A percentile compares a stretch with the other conserved stretches of the same genome.
These are phyloP conservation scores for Phytophthora uliginosa DNA, from an alignment of 352 stramenopile species.

Conservation along the genomic window DNA sequence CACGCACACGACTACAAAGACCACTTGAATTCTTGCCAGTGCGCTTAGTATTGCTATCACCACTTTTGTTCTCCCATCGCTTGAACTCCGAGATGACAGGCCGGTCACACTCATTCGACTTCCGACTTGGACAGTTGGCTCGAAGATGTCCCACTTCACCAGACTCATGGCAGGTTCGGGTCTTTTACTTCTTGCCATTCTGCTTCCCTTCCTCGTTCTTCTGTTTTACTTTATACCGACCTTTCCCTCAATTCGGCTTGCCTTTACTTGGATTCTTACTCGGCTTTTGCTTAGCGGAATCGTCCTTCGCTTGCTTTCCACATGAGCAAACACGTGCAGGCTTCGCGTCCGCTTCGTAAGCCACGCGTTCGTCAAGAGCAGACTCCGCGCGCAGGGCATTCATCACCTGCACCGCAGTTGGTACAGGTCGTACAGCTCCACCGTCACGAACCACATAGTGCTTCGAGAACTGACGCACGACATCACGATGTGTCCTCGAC, in stretches of 20 bases:
- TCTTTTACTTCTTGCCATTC: not conserved
- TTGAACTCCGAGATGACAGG: not conserved
- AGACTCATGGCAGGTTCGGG: slow-evolving; percentile 1
- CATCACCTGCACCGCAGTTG: not conserved
- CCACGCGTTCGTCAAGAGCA: too few species aligned
- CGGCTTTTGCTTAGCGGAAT: not conserved
- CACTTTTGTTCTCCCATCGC: slow-evolving; percentile 14
- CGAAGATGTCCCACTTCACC: slow-evolving; percentile 17
- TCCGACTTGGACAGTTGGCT: not conserved
- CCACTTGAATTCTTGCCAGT: too few species aligned
- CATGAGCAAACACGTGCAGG: slow-evolving; percentile 8
- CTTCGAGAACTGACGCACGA: slow-evolving; percentile 16
- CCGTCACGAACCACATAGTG: slow-evolving; percentile 19
- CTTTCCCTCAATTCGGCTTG: slow-evolving; percentile 8
- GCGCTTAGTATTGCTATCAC: not conserved
- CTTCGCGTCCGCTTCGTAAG: slow-evolving; percentile 1
- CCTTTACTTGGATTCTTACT: not conserved
- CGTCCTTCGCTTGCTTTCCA: not conserved
- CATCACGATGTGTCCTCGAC: slow-evolving; percentile 9
- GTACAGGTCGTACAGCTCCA: not conserved
- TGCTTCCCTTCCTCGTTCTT: not conserved
- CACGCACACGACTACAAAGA: too few species aligned
- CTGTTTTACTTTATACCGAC: not conserved
- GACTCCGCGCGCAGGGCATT: not conserved
- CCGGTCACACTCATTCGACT: too few species aligned